Conservation (phyloP, 140 eudicot genomes). For the Ambrosia hybrid region DNA sequence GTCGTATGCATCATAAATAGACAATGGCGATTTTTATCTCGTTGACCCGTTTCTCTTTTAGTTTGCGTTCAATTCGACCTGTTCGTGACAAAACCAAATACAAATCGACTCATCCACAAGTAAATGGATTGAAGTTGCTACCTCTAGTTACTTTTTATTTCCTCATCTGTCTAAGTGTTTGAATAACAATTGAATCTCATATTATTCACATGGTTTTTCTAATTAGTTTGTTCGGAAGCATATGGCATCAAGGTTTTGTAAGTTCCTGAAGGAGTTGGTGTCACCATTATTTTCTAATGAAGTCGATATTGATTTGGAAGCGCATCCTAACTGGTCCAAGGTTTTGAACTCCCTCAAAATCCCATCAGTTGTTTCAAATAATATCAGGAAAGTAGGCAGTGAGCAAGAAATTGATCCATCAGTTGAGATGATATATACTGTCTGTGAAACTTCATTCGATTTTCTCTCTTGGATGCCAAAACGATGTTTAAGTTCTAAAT, state of each 20-base stretch:
- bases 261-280: constrained; percentile 46
- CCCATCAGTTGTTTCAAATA: constrained; percentile 27
- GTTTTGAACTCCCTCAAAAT: constrained; percentile 40
- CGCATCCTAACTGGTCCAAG: constrained; percentile 58
- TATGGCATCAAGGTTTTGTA: constrained; percentile 70
- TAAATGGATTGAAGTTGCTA: not conserved
- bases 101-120: not conserved
- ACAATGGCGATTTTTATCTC: not conserved
- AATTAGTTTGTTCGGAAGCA: constrained; percentile 68
- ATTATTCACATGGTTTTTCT: constrained; percentile 28
- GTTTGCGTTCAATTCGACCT: not conserved
- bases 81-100: not conserved
- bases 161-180: not conserved
- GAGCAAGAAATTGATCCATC: constrained; percentile 32
- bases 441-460: constrained; percentile 52
- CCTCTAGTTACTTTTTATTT: not conserved
- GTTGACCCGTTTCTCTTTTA: not conserved
- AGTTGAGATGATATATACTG: constrained; percentile 27
- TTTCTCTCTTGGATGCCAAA: constrained; percentile 68
- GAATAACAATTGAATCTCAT: constrained; percentile 7
- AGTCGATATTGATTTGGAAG: constrained; percentile 44
- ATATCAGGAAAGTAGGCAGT: constrained; percentile 18
- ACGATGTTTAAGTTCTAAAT: constrained; percentile 48
- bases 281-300: constrained; percentile 41
- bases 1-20: not conserved